Base-by-base conservation (phyloP, 306 rosid genomes). In the Trifolium fragiferum region DNA sequence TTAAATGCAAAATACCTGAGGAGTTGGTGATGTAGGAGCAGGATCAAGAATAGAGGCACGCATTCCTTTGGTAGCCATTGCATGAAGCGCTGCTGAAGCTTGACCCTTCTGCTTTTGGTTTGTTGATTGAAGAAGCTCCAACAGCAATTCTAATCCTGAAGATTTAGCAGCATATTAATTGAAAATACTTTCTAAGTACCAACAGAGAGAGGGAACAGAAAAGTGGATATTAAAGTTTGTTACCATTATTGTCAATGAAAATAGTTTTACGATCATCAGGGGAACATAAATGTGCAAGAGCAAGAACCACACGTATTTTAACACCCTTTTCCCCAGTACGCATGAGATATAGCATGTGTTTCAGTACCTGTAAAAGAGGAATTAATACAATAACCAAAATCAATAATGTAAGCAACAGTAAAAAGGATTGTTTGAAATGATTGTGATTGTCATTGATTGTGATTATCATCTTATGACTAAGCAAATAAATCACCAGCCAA, bases 271-370 rank as follows among this genome's bases (percentile, higher is more conserved):
- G 82, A 81, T 90, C 96, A 2, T 82, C 85, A 30, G 85, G 84
- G 38, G 90, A 78, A 82, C 99, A 90, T 54, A 92, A 89, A 80
- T 92, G 93, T 57, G 99, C 99, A 86, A 95, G 91, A 47, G 99
- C 90, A 84, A 90, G 83, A 84, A 86, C 88, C 12, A 95, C 89
- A 11, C 86, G 89, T 75, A 84, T 90, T 80, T 82, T 93, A 73
- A 94, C 76, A 41, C 9, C 64, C 85, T 84, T 83, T 68, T 87
- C 93, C 18, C 83, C 89, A 43, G 65, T 80, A 69, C 93, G 88
- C 92, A 87, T 86, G 79, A 95, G 85, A 72, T 90, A 85, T 72
- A 90, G 70, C 35, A 95, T 68, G 50, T 89, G 93, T 57, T 82
- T 87, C 78, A 95, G 79, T 33, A 90, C 97, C 99, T 95, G 81